Conservation (phyloP, 805 yeast species). For the Saturnispora sekii region DNA sequence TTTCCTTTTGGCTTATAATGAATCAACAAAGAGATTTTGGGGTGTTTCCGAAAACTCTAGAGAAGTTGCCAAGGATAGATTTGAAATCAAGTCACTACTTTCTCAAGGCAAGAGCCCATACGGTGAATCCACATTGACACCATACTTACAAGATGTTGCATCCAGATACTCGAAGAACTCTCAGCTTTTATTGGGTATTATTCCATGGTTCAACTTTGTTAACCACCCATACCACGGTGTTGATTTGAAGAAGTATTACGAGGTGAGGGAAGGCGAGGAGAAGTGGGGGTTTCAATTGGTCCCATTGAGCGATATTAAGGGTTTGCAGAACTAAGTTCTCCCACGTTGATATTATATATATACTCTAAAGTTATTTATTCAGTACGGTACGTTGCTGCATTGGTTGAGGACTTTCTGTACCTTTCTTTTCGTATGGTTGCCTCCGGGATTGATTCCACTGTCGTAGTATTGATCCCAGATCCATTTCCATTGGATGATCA, state of each 20-base stretch:
- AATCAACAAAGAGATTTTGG: constrained; percentile 63
- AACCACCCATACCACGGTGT: constrained; percentile 79
- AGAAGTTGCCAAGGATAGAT: constrained; percentile 66
- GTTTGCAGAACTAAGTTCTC: constrained; percentile 11
- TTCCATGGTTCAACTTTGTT: constrained; percentile 80
- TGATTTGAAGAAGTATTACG: constrained; percentile 51
- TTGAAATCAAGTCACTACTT: constrained; percentile 57
- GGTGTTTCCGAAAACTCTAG: constrained; percentile 65
- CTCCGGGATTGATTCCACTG: constrained; percentile 3
- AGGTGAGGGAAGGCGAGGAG: constrained; percentile 49
- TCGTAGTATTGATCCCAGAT: constrained; percentile 10
- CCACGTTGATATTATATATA: neutral
- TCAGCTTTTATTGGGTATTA: constrained; percentile 43
- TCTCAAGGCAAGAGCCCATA: constrained; percentile 59
- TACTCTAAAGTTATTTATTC: constrained; percentile 1
- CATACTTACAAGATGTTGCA: constrained; percentile 64
- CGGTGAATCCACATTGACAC: constrained; percentile 51
- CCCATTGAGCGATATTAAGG: constrained; percentile 40
- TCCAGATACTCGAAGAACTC: constrained; percentile 72
- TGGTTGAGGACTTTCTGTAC: neutral
- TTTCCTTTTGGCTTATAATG: constrained; percentile 57
- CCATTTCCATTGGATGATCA: constrained; percentile 7
- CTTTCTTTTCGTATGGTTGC: neutral
- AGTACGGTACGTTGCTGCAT: neutral
- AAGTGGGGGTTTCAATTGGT: constrained; percentile 43